Evolutionary conservation across 2,329 filamentous ascomycete species (phyloP).

Genomic region (Zymoseptoria brevis): DNA sequence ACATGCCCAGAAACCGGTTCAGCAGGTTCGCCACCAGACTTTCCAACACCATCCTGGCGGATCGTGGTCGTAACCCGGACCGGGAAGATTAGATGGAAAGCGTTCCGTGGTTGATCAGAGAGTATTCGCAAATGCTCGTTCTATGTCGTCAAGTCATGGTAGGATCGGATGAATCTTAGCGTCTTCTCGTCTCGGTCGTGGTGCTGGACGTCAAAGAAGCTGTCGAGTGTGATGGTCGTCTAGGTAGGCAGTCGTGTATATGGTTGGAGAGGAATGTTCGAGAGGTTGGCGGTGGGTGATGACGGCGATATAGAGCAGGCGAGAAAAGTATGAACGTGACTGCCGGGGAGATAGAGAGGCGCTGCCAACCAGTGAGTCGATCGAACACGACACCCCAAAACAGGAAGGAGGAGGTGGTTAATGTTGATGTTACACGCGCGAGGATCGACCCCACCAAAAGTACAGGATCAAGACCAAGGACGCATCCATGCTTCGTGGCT

Average conservation of each 20-base stretch:
- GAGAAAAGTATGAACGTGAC: neutral
- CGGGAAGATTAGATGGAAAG: conserved; percentile 36
- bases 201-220: neutral
- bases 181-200: neutral
- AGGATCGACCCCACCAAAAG: neutral
- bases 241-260: neutral
- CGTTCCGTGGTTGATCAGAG: neutral
- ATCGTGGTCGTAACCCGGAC: conserved; percentile 64
- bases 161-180: neutral
- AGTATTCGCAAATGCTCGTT: neutral
- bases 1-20: conserved; percentile 99
- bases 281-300: neutral
- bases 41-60: conserved; percentile 73
- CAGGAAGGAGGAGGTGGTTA: neutral
- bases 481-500: neutral
- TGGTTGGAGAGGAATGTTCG: neutral
- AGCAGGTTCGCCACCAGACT: conserved; percentile 92
- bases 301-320: neutral
- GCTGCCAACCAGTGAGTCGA: neutral
- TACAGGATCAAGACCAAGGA: neutral
- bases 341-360: neutral
- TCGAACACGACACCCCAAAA: neutral
- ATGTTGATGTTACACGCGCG: neutral
- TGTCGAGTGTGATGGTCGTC: neutral
- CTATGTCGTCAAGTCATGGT: neutral